Evolutionary conservation across 495 filamentous ascomycete species (phyloP).

Genomic region (Letharia lupina): DNA sequence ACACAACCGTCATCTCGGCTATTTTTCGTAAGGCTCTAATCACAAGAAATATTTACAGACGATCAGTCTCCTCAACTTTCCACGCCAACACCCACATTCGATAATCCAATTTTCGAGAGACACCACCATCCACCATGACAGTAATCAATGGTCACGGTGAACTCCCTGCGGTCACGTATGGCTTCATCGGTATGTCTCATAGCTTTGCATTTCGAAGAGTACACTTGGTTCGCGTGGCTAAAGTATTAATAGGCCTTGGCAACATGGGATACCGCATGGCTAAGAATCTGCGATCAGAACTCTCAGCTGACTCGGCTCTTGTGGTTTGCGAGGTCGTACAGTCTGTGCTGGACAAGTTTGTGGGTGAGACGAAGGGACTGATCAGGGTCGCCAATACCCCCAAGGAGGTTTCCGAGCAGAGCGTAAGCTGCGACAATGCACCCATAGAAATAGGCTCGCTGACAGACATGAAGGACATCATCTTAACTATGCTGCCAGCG

Average conservation of each 20-base stretch:
- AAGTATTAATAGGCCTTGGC: neutral
- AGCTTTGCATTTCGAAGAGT: too few species aligned
- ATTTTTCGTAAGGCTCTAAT: too few species aligned
- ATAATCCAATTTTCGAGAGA: neutral
- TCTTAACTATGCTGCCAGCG: constrained; percentile 1
- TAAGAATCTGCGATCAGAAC: constrained; percentile 1
- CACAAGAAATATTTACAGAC: too few species aligned
- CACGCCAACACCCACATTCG: too few species aligned
- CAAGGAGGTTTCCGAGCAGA: neutral
- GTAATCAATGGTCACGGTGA: neutral
- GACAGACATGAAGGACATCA: neutral
- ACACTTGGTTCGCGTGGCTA: neutral
- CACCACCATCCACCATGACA: neutral
- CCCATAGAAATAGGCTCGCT: neutral
- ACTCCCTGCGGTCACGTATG: neutral
- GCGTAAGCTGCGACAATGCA: neutral
- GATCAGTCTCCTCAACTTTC: too few species aligned
- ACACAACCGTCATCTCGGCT: neutral
- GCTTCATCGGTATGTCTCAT: constrained; percentile 2
- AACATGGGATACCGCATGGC: constrained; percentile 9
- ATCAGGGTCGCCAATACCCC: neutral
- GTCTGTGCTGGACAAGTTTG: constrained; percentile 3
- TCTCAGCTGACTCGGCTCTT: neutral
- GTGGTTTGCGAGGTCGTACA: constrained; percentile 4
- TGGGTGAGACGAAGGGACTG: neutral